Conservation (phyloP, 768 basidiomycete genomes). For the Lentinula guzmanii region DNA sequence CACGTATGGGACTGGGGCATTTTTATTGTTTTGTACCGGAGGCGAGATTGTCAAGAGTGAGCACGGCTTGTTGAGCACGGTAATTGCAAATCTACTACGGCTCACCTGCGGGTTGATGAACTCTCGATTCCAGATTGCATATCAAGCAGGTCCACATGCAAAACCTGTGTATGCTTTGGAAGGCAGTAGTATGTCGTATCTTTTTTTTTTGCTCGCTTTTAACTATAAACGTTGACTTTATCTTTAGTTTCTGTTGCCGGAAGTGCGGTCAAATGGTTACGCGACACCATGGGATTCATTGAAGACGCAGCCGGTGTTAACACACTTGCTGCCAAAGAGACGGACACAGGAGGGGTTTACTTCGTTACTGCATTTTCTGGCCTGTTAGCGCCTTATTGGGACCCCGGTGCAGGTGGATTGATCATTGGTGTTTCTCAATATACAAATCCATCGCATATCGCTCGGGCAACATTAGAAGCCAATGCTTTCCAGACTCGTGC, state of each 20-base stretch:
- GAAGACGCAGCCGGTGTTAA: conserved; percentile 80
- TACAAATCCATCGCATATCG: conserved; percentile 89
- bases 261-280: conserved; percentile 93
- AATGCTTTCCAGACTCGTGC: conserved; percentile 95
- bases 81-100: conserved; percentile 21
- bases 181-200: conserved; percentile 68
- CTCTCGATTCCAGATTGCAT: conserved; percentile 59
- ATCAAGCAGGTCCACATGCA: conserved; percentile 72
- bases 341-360: conserved; percentile 83
- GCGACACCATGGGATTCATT: conserved; percentile 87
- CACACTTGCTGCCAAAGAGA: conserved; percentile 67
- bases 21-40: conserved; percentile 94
- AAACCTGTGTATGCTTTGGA: conserved; percentile 92
- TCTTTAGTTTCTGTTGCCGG: conserved; percentile 84
- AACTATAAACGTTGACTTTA: neutral
- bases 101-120: neutral
- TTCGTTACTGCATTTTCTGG: conserved; percentile 98
- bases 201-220: neutral
- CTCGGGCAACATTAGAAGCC: conserved; percentile 92
- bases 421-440: conserved; percentile 86
- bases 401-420: conserved; percentile 81
- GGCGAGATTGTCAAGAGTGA: conserved; percentile 76
- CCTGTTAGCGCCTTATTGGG: conserved; percentile 97
- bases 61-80: conserved; percentile 88
- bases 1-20: conserved; percentile 97